phyloP scores from a whole-genome alignment of 2,329 filamentous ascomycete genomes.

The Phyllosticta citrichinensis region DNA sequence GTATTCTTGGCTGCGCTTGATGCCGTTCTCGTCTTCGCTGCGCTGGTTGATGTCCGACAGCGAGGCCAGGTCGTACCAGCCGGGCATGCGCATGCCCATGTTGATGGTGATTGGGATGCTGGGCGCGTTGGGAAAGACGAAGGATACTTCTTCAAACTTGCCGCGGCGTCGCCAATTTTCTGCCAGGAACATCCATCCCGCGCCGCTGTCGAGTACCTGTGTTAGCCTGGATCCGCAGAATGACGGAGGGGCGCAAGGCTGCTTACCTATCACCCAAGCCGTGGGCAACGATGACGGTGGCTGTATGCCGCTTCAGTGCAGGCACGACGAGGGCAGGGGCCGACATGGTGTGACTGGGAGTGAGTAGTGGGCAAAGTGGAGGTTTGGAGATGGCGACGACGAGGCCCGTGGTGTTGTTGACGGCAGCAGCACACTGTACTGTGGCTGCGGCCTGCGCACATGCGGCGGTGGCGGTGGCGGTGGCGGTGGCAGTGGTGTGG shows the following conservation, averaged over 20 bases:
- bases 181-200: constrained; percentile 57
- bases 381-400: background rate
- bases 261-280: constrained; percentile 68
- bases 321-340: constrained; percentile 55
- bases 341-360: background rate
- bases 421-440: background rate
- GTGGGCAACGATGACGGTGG: constrained; percentile 89
- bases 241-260: background rate
- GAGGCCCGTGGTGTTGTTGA: background rate
- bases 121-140: constrained; percentile 88
- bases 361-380: background rate
- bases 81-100: constrained; percentile 69
- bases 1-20: constrained; percentile 62
- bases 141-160: constrained; percentile 81
- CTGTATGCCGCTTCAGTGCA: constrained; percentile 74
- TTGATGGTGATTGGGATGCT: constrained; percentile 78
- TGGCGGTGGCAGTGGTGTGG: background rate
- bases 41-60: constrained; percentile 36
- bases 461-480: background rate
- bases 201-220: background rate
- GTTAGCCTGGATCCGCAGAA: constrained; percentile 1
- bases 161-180: constrained; percentile 76
- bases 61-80: constrained; percentile 67
- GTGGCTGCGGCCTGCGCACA: background rate
- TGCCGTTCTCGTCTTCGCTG: constrained; percentile 60